Base-by-base conservation (phyloP, 2,329 filamentous ascomycete species). In the Cytospora piceicola region DNA sequence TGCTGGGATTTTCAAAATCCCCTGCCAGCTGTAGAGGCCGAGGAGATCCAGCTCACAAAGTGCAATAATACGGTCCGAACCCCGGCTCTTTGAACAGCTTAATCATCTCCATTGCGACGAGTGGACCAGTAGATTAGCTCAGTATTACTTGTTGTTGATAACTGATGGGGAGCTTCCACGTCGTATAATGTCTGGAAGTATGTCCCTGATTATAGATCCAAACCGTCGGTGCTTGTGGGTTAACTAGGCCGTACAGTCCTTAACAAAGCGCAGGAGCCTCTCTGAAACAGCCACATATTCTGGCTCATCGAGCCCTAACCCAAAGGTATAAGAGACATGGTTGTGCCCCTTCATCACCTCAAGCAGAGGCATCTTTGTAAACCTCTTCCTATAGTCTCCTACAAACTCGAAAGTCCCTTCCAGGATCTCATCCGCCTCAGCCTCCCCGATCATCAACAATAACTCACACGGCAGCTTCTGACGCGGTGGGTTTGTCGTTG, bases 281-380 rank as follows among this genome's bases (percentile, higher is more conserved):
- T 52, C 46, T 11, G 58, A 63, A 6, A 65, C 66, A 55, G 53
- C 56, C n/a, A 59, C 63, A n/a, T 68, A 60, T 36, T 63, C 55
- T 55, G 66, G 60, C 20, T 66, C 63, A 27, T 68, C 63, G 46
- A 70, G 58, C 4, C 70, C 70, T n/a, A 71, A 42, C 9, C 63
- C 70, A 22, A 71, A 51, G 12, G 57, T 65, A 51, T 71, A 66
- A n/a, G 66, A 66, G 22, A 69, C 67, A 32, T 70, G 69, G 32
- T 71, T 71, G 14, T 71, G 70, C n/a, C 69, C 69, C 52, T 52
- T 63, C 60, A 70, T 54, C 29, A 70, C 69, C 68, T 70, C 70
- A 15, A 71, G 22, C 36, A 68, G 2, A 20, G 69, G 69, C 66
- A 71, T 2, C 42, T 60, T 65, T 15, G 56, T 42, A 14, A 70